Evolutionary conservation across 1,139 yeast genomes (phyloP).

Genomic region (Zygosaccharomyces pseudobailii): DNA sequence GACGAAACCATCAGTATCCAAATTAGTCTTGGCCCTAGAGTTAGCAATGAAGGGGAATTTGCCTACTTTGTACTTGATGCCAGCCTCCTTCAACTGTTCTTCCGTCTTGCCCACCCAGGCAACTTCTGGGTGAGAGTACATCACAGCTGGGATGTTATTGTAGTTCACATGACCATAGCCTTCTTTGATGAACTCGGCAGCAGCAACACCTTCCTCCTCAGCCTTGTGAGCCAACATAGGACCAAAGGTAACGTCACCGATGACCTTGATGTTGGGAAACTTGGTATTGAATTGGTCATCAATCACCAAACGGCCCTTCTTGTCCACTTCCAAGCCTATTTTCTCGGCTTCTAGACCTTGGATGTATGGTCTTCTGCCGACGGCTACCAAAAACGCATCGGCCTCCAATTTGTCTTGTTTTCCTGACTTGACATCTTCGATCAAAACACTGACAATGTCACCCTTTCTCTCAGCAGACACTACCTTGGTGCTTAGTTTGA

Average conservation of each 20-base stretch:
- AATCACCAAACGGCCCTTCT: slow-evolving; percentile 87
- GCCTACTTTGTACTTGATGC: slow-evolving; percentile 88
- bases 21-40: slow-evolving; percentile 98
- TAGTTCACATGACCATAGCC: slow-evolving; percentile 99
- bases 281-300: slow-evolving; percentile 93
- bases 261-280: slow-evolving; percentile 88
- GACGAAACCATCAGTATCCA: slow-evolving; percentile 96
- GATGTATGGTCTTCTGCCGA: slow-evolving; percentile 98
- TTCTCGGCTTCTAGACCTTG: slow-evolving; percentile 85
- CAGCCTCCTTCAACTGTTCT: slow-evolving; percentile 91
- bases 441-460: slow-evolving; percentile 78
- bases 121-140: slow-evolving; percentile 99
- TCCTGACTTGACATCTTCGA: slow-evolving; percentile 86
- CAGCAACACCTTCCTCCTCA: slow-evolving; percentile 99
- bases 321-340: slow-evolving; percentile 84
- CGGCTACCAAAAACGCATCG: slow-evolving; percentile 91
- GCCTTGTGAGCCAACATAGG: slow-evolving; percentile 99
- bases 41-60: slow-evolving; percentile 98
- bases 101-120: slow-evolving; percentile 99
- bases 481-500: slow-evolving; percentile 91
- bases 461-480: slow-evolving; percentile 82
- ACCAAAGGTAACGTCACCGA: slow-evolving; percentile 98
- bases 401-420: slow-evolving; percentile 76
- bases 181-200: slow-evolving; percentile 85
- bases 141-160: slow-evolving; percentile 94